phyloP scores from a whole-genome alignment of 768 basidiomycete genomes.

The Fibroporia radiculosa region DNA sequence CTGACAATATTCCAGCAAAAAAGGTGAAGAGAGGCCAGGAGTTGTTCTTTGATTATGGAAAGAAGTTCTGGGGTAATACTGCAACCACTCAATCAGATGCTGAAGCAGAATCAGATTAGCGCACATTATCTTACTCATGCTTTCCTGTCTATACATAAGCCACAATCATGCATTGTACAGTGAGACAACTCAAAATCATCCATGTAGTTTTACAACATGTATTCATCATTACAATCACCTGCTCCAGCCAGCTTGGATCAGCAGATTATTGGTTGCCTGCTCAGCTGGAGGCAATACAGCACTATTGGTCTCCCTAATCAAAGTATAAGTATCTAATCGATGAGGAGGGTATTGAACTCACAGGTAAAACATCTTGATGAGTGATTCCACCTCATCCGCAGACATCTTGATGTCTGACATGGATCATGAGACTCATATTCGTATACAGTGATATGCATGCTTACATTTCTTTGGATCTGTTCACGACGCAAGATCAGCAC shows the following conservation, averaged over 20 bases:
- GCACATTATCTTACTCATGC: no score
- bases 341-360: slow-evolving; percentile 5
- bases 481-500: background rate
- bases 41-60: slow-evolving; percentile 30
- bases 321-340: background rate
- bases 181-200: no score
- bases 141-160: no score
- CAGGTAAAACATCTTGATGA: slow-evolving; percentile 55
- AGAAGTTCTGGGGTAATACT: slow-evolving; percentile 16
- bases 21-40: slow-evolving; percentile 25
- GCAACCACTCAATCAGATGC: no score
- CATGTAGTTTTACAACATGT: no score
- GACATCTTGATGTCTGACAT: slow-evolving; percentile 72
- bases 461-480: slow-evolving; percentile 67
- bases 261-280: slow-evolving; percentile 17
- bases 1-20: slow-evolving; percentile 11
- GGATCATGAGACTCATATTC: slow-evolving; percentile 2
- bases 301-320: background rate
- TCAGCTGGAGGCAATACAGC: slow-evolving; percentile 10
- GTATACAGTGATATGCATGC: slow-evolving; percentile 12
- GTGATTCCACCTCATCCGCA: slow-evolving; percentile 63
- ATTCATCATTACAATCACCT: no score
- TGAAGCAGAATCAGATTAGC: background rate
- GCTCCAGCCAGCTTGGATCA: slow-evolving; percentile 22
- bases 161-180: no score